These are phyloP conservation scores for Rhizophagus clarus DNA, from an alignment of 192 early-diverging fungal species.

Conservation along the genomic window DNA sequence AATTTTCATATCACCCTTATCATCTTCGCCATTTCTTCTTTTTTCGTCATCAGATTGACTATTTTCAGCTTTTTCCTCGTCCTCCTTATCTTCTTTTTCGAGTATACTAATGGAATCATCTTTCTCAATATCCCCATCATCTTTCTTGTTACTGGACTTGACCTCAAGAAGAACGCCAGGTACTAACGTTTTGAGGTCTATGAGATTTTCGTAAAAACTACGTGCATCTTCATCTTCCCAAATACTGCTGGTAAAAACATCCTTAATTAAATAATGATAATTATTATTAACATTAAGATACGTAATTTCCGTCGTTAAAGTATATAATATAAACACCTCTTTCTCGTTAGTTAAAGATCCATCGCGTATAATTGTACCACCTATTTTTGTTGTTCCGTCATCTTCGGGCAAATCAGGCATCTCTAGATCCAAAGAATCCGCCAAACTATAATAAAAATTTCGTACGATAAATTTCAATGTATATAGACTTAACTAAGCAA, in stretches of 20 bases:
- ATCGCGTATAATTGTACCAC: slow-evolving; percentile 15
- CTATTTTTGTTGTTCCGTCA: slow-evolving; percentile 51
- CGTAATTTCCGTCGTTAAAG: slow-evolving; percentile 35
- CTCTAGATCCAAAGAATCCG: slow-evolving; percentile 71
- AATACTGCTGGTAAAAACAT: slow-evolving; percentile 49
- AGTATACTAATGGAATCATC: slow-evolving; percentile 28
- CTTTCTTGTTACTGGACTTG: slow-evolving; percentile 45
- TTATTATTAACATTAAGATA: slow-evolving; percentile 4
- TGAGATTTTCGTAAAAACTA: slow-evolving; percentile 85
- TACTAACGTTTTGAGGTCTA: slow-evolving; percentile 78
- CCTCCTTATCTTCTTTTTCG: slow-evolving; percentile 39
- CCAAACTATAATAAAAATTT: slow-evolving; percentile 50
- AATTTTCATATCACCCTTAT: slow-evolving; percentile 36
- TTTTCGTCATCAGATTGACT: slow-evolving; percentile 13
- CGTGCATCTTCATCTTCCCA: slow-evolving; percentile 97
- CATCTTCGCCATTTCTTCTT: slow-evolving; percentile 27
- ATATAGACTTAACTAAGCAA: not conserved
- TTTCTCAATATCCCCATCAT: slow-evolving; percentile 32
- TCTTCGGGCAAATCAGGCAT: slow-evolving; percentile 82
- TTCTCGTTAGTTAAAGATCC: not conserved
- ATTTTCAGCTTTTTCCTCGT: slow-evolving; percentile 44
- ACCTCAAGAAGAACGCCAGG: slow-evolving; percentile 80
- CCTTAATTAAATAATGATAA: slow-evolving; percentile 31
- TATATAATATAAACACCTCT: slow-evolving; percentile 15
- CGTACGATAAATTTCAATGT: not conserved